Evolutionary conservation across 1,284 basidiomycete species (phyloP).

Genomic region (Naganishia albida): DNA sequence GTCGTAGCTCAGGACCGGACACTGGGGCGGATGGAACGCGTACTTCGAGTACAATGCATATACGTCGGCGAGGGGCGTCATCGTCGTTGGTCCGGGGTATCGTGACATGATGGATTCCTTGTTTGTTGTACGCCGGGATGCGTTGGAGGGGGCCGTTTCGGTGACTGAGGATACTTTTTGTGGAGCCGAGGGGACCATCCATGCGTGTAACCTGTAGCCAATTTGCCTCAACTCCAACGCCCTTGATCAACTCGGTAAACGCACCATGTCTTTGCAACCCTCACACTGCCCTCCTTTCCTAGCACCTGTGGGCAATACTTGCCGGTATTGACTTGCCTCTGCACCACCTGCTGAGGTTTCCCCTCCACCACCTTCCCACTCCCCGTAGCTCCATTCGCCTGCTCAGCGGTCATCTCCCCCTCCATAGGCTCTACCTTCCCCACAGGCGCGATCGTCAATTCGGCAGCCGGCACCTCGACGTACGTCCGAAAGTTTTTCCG

Average conservation of each 20-base stretch:
- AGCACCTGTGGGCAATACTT: slow-evolving; percentile 18
- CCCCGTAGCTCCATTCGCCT: background rate
- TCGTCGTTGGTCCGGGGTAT: slow-evolving; percentile 1
- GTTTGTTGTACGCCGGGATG: background rate
- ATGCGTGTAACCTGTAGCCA: slow-evolving; percentile 2
- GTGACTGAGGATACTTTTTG: slow-evolving; percentile 11
- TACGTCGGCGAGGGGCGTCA: slow-evolving; percentile 18
- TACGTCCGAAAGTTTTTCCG: slow-evolving; percentile 28
- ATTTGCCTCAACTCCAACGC: background rate
- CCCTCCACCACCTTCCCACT: slow-evolving; percentile 5
- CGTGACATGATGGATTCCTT: background rate
- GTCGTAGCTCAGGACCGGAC: background rate
- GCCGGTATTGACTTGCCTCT: slow-evolving; percentile 16
- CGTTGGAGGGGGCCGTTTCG: background rate
- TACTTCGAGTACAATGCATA: slow-evolving; percentile 14
- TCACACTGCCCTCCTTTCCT: slow-evolving; percentile 3
- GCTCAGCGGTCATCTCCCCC: background rate
- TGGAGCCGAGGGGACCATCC: background rate
- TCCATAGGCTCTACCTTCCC: background rate
- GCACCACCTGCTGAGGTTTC: slow-evolving; percentile 10
- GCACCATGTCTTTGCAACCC: slow-evolving; percentile 20
- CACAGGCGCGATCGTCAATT: background rate
- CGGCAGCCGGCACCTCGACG: background rate
- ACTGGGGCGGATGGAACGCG: slow-evolving; percentile 17
- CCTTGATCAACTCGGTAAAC: background rate